A percentile compares a stretch with the other conserved stretches of the same genome.
These are phyloP conservation scores for Suillus paluster DNA, from an alignment of 768 basidiomycete species.

Conservation along the genomic window DNA sequence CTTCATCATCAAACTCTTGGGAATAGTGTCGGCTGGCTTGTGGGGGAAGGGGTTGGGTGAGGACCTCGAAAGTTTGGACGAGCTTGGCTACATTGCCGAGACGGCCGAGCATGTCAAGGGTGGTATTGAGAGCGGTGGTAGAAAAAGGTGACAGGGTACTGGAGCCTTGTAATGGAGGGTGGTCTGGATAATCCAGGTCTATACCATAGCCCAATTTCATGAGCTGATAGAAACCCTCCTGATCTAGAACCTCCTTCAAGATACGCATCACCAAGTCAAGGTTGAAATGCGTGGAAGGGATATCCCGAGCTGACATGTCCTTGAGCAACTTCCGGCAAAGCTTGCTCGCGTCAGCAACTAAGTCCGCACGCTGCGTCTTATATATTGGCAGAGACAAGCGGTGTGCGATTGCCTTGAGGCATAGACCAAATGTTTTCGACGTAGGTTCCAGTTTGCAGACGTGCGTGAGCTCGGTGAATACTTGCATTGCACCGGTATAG, in stretches of 20 bases:
- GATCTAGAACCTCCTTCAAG: conserved; percentile 63
- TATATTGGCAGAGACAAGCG: conserved; percentile 65
- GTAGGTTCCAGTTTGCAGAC: conserved; percentile 49
- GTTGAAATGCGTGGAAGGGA: conserved; percentile 60
- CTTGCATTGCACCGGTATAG: conserved; percentile 57
- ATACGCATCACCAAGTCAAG: conserved; percentile 73
- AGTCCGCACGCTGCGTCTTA: conserved; percentile 35
- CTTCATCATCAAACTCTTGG: conserved; percentile 66
- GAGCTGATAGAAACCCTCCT: conserved; percentile 58
- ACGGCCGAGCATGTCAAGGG: conserved; percentile 71
- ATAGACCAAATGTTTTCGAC: conserved; percentile 61
- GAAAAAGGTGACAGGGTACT: conserved; percentile 53
- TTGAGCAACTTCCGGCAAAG: conserved; percentile 55
- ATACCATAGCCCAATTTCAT: conserved; percentile 76
- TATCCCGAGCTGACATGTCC: conserved; percentile 56
- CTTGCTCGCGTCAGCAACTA: conserved; percentile 48
- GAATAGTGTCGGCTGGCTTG: conserved; percentile 48
- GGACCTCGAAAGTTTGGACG: conserved; percentile 77
- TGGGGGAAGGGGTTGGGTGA: conserved; percentile 70
- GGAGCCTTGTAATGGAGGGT: conserved; percentile 43
- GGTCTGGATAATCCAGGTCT: conserved; percentile 77
- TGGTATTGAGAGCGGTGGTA: conserved; percentile 71
- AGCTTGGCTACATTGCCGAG: conserved; percentile 64
- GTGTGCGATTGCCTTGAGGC: conserved; percentile 72
- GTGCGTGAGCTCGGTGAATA: conserved; percentile 61